Conservation (phyloP, 2,329 filamentous ascomycete genomes). For the Cytospora paraplurivora region DNA sequence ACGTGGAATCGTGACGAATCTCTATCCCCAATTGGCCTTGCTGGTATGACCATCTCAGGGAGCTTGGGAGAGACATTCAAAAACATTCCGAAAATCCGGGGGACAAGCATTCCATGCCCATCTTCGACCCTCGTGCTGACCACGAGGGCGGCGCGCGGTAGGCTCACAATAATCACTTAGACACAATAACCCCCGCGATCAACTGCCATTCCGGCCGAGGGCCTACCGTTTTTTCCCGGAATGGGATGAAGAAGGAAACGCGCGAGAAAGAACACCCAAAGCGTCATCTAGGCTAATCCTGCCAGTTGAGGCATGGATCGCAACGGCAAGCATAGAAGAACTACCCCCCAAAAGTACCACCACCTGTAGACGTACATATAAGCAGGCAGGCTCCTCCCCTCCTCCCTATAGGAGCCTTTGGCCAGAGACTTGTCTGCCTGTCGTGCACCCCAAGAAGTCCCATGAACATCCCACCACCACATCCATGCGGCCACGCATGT, state of each 20-base stretch:
- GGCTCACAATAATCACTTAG: neutral
- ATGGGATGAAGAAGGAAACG: neutral
- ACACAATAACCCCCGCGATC: slow-evolving; percentile 19
- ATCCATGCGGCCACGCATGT: slow-evolving; percentile 8
- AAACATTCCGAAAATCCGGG: neutral
- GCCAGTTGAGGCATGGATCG: slow-evolving; percentile 4
- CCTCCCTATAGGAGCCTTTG: neutral
- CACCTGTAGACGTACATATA: slow-evolving; percentile 9
- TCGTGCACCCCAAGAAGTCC: neutral
- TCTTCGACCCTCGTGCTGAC: slow-evolving; percentile 9
- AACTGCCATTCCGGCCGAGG: slow-evolving; percentile 27
- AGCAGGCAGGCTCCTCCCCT: neutral
- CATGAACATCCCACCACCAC: neutral
- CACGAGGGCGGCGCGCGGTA: slow-evolving; percentile 23
- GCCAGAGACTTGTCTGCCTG: neutral
- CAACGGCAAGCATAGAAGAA: neutral
- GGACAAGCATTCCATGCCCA: slow-evolving; percentile 16
- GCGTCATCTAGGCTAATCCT: slow-evolving; percentile 21
- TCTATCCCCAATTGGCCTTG: no score
- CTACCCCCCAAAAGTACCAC: neutral
- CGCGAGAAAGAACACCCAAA: neutral
- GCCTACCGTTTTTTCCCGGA: slow-evolving; percentile 20
- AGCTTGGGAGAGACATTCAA: neutral
- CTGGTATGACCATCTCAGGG: neutral
- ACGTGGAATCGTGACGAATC: no score